Evolutionary conservation across 2,329 filamentous ascomycete species (phyloP).

Genomic region (Sarocladiaceae sp.): DNA sequence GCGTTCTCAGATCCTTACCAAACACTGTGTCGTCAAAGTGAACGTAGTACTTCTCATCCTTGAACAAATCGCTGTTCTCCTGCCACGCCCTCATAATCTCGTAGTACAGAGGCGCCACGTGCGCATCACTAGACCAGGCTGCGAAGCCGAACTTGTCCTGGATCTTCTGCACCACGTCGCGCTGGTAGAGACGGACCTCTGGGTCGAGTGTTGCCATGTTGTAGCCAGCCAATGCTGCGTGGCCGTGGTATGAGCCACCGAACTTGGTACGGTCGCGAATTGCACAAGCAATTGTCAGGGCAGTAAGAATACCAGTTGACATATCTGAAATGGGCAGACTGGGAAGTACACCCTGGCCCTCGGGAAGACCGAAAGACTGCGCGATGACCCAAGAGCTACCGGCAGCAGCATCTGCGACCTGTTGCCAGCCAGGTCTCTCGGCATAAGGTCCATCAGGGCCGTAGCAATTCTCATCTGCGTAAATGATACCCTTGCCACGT

Average conservation of each 20-base stretch:
- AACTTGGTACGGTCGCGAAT: conserved; percentile 25
- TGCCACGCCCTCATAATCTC: conserved; percentile 15
- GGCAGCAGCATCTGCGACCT: conserved; percentile 52
- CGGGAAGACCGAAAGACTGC: conserved; percentile 19
- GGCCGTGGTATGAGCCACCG: conserved; percentile 26
- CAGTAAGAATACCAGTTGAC: conserved; percentile 27
- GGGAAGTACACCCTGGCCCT: conserved; percentile 25
- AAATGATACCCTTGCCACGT: conserved; percentile 56
- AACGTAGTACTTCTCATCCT: conserved; percentile 3
- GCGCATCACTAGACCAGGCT: neutral
- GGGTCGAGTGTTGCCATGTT: conserved; percentile 22
- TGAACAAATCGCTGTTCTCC: neutral
- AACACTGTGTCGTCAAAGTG: conserved; percentile 1
- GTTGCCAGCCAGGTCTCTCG: conserved; percentile 60
- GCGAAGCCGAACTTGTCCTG: conserved; percentile 8
- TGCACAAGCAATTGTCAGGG: conserved; percentile 25
- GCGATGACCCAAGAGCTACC: conserved; percentile 29
- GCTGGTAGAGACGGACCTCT: conserved; percentile 26
- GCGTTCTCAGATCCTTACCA: neutral
- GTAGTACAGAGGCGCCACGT: neutral
- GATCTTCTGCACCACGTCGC: conserved; percentile 11
- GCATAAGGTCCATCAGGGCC: conserved; percentile 54
- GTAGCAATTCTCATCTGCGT: conserved; percentile 65
- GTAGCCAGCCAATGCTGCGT: conserved; percentile 23
- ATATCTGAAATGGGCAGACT: conserved; percentile 32